Percentiles rank a stretch among this genome's conserved stretches.
Conservation (phyloP, 2,329 filamentous ascomycete genomes). For the Calonectria pseudoturangicola region DNA sequence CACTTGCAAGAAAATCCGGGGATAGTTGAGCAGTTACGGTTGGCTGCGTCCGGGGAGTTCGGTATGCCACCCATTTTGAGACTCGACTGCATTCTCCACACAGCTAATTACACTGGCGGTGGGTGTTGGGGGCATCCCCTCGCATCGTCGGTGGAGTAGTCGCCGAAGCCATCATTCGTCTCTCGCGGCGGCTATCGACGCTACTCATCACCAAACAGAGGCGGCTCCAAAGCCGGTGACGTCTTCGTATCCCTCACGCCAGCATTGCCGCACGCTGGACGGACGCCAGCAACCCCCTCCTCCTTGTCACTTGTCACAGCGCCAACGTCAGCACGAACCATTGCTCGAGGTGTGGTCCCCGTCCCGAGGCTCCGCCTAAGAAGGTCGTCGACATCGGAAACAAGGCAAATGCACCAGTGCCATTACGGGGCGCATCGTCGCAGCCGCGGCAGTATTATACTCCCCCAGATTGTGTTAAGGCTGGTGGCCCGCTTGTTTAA, state of each 20-base stretch:
- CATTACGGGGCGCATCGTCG: constrained; percentile 29
- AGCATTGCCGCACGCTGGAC: neutral
- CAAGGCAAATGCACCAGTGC: constrained; percentile 27
- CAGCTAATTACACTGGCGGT: constrained; percentile 19
- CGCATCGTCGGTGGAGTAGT: constrained; percentile 22
- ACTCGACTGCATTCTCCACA: constrained; percentile 35
- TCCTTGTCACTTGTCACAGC: neutral
- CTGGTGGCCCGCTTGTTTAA: neutral
- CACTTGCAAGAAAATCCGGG: constrained; percentile 42
- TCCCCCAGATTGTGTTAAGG: constrained; percentile 14
- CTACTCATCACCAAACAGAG: constrained; percentile 17
- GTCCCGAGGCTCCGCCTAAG: constrained; percentile 30
- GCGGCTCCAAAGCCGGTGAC: constrained; percentile 28
- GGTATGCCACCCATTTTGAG: constrained; percentile 38
- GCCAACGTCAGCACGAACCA: constrained; percentile 32
- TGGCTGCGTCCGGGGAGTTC: constrained; percentile 35
- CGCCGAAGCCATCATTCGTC: constrained; percentile 25
- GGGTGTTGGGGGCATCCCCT: constrained; percentile 18
- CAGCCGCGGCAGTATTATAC: constrained; percentile 25
- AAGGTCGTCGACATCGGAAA: constrained; percentile 5
- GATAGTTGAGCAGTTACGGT: constrained; percentile 38
- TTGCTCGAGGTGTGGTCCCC: constrained; percentile 30
- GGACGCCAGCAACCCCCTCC: constrained; percentile 4
- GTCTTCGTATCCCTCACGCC: constrained; percentile 7
- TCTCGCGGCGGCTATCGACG: constrained; percentile 21